Evolutionary conservation across 257 asterid genomes (phyloP).

Genomic region (Rubia yunnanensis): DNA sequence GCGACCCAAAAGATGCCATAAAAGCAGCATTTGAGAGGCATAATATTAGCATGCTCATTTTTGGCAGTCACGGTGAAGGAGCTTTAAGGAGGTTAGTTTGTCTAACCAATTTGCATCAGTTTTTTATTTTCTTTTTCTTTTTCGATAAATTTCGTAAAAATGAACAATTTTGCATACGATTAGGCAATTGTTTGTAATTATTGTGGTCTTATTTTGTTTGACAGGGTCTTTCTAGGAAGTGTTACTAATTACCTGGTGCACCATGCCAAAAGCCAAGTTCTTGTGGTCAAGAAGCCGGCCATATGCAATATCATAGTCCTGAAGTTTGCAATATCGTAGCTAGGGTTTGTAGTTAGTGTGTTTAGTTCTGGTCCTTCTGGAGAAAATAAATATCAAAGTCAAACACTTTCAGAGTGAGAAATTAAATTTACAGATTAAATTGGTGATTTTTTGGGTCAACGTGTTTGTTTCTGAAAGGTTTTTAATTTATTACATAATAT

Average conservation of each 20-base stretch:
- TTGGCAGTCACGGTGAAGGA: slow-evolving; percentile 40
- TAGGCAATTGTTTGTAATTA: not conserved
- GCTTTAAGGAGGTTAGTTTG: slow-evolving; percentile 34
- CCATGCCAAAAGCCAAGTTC: slow-evolving; percentile 17
- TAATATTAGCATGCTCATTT: slow-evolving; percentile 28
- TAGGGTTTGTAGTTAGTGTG: not conserved
- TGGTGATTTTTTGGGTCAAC: too few species aligned
- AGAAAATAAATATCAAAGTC: not conserved
- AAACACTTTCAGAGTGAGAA: too few species aligned
- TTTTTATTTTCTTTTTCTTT: too few species aligned
- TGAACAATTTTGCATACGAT: not conserved
- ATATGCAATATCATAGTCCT: too few species aligned
- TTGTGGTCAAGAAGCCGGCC: slow-evolving; percentile 14
- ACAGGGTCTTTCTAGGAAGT: slow-evolving; percentile 22
- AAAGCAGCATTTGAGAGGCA: slow-evolving; percentile 37
- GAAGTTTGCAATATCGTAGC: not conserved
- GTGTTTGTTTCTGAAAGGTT: too few species aligned
- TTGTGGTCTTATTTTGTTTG: not conserved
- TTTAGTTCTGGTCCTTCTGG: not conserved
- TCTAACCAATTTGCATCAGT: too few species aligned
- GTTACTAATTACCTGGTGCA: slow-evolving; percentile 19
- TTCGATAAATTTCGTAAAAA: too few species aligned
- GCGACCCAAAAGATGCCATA: slow-evolving; percentile 40
- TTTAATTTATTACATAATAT: too few species aligned
- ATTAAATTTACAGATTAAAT: too few species aligned